Conservation (phyloP, 2,329 filamentous ascomycete species). For the Epichloe elymi region DNA sequence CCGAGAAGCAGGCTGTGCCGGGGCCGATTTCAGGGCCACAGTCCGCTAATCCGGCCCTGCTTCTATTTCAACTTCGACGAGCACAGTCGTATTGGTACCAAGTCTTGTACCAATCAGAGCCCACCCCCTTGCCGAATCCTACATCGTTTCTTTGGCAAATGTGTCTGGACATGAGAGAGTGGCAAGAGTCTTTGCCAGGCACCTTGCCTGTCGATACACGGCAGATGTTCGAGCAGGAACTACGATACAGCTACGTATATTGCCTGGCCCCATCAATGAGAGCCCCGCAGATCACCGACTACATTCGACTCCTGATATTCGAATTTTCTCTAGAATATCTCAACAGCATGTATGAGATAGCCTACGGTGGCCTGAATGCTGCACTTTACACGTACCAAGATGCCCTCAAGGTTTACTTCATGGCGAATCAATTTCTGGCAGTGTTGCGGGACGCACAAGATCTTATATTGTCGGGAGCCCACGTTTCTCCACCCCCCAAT, state of each 20-base stretch:
- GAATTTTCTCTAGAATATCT: constrained; percentile 78
- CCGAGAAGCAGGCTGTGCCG: constrained; percentile 28
- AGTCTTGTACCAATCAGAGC: constrained; percentile 67
- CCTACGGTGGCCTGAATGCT: constrained; percentile 43
- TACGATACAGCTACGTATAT: constrained; percentile 84
- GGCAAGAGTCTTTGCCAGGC: constrained; percentile 64
- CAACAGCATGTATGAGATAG: constrained; percentile 55
- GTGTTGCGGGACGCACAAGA: constrained; percentile 46
- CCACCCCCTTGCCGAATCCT: constrained; percentile 55
- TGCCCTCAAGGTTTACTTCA: constrained; percentile 69
- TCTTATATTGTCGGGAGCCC: constrained; percentile 37
- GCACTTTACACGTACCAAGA: constrained; percentile 79
- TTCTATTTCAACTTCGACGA: constrained; percentile 72
- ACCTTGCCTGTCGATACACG: constrained; percentile 52
- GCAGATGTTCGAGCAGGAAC: constrained; percentile 72
- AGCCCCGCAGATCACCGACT: constrained; percentile 59
- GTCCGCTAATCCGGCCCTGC: constrained; percentile 55
- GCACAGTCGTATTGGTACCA: constrained; percentile 87
- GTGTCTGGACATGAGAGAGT: constrained; percentile 64
- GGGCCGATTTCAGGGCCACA: constrained; percentile 31
- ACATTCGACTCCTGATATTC: constrained; percentile 70
- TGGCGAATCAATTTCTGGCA: constrained; percentile 49
- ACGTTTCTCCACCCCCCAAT: constrained; percentile 31
- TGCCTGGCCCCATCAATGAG: constrained; percentile 70
- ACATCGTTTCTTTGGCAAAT: constrained; percentile 62